Conservation (phyloP, 768 basidiomycete genomes). For the Chalciporus pseudorubinellus region DNA sequence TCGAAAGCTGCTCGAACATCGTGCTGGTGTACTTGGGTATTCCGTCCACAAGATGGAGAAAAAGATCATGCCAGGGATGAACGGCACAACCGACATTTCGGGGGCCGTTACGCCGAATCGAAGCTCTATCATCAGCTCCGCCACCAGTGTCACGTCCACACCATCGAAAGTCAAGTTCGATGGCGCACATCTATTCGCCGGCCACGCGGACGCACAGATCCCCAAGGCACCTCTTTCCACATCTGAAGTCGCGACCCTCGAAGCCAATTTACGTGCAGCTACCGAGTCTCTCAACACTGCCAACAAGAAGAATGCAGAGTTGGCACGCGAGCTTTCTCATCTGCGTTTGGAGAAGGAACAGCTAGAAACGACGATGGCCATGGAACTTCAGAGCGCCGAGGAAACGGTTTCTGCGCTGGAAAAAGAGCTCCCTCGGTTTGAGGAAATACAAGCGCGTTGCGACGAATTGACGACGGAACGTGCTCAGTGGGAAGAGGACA, state of each 20-base stretch:
- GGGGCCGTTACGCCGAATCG: conserved; percentile 53
- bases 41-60: conserved; percentile 69
- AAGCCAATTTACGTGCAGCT: conserved; percentile 62
- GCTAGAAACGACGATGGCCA: conserved; percentile 58
- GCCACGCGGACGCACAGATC: conserved; percentile 66
- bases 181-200: conserved; percentile 82
- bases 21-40: conserved; percentile 75
- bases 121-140: conserved; percentile 51
- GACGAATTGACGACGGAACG: conserved; percentile 50
- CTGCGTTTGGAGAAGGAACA: conserved; percentile 67
- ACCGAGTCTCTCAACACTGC: conserved; percentile 57
- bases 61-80: conserved; percentile 35
- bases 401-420: conserved; percentile 61
- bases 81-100: conserved; percentile 39
- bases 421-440: conserved; percentile 50
- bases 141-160: conserved; percentile 41
- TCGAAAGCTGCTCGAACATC: conserved; percentile 71
- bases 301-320: conserved; percentile 58
- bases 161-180: conserved; percentile 64
- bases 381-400: conserved; percentile 66
- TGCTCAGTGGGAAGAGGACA: conserved; percentile 49
- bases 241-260: conserved; percentile 49
- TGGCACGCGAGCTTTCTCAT: conserved; percentile 60
- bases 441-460: conserved; percentile 46
- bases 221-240: conserved; percentile 44